Conservation (phyloP, 371 early-diverging fungal species). For the Mucor mucedo region DNA sequence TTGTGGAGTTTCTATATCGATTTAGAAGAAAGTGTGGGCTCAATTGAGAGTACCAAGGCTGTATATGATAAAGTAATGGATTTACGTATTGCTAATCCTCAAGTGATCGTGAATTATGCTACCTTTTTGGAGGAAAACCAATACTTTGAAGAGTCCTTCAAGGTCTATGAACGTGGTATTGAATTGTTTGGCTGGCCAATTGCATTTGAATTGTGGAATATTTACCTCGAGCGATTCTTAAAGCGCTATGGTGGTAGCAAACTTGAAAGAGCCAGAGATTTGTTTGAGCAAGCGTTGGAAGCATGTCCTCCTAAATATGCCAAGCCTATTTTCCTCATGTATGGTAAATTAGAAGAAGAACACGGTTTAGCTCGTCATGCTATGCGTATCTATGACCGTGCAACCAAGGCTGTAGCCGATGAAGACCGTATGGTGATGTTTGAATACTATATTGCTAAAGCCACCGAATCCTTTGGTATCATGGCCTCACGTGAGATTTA, state of each 20-base stretch:
- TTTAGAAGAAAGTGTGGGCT: slow-evolving; percentile 91
- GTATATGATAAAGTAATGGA: slow-evolving; percentile 94
- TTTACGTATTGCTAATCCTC: slow-evolving; percentile 93
- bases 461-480: slow-evolving; percentile 85
- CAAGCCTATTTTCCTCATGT: slow-evolving; percentile 88
- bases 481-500: slow-evolving; percentile 90
- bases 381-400: slow-evolving; percentile 93
- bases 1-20: slow-evolving; percentile 96
- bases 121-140: slow-evolving; percentile 87
- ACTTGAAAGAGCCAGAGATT: slow-evolving; percentile 92
- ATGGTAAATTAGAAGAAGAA: slow-evolving; percentile 93
- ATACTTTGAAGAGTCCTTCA: slow-evolving; percentile 94
- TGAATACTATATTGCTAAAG: slow-evolving; percentile 90
- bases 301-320: slow-evolving; percentile 89
- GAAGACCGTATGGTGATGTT: slow-evolving; percentile 85
- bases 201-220: slow-evolving; percentile 97
- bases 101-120: slow-evolving; percentile 93
- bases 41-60: slow-evolving; percentile 80
- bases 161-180: slow-evolving; percentile 95
- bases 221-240: slow-evolving; percentile 90
- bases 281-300: slow-evolving; percentile 94
- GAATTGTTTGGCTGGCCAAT: slow-evolving; percentile 95
- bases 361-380: slow-evolving; percentile 92
- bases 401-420: slow-evolving; percentile 76
- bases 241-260: slow-evolving; percentile 83